Conservation (phyloP, 2,329 filamentous ascomycete species). For the Aspergillus aculeatus region DNA sequence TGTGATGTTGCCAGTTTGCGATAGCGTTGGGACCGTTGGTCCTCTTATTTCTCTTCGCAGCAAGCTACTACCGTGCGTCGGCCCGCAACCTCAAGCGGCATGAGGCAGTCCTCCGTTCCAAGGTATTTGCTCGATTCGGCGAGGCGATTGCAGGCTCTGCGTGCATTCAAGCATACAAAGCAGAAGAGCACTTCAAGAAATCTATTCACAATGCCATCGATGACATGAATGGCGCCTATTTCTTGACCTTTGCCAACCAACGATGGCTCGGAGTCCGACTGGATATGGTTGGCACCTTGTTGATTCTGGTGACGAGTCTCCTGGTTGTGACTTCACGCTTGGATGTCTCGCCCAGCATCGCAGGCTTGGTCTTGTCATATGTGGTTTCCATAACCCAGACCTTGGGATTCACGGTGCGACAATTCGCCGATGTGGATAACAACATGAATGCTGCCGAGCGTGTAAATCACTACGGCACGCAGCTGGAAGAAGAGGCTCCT, state of each 20-base stretch:
- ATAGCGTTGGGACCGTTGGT: conserved; percentile 69
- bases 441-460: conserved; percentile 97
- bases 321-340: conserved; percentile 90
- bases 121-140: conserved; percentile 85
- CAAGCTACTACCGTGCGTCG: conserved; percentile 85
- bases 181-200: conserved; percentile 70
- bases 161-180: conserved; percentile 84
- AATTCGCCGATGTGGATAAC: conserved; percentile 94
- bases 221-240: conserved; percentile 92
- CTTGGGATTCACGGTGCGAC: conserved; percentile 92
- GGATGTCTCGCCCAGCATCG: conserved; percentile 77
- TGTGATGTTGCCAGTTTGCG: conserved; percentile 53
- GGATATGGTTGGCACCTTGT: conserved; percentile 75
- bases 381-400: conserved; percentile 91
- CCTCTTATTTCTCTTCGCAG: conserved; percentile 74
- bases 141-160: conserved; percentile 76
- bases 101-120: conserved; percentile 82
- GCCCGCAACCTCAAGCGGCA: conserved; percentile 93
- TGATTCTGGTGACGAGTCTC: conserved; percentile 86
- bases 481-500: conserved; percentile 86
- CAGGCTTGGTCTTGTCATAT: conserved; percentile 86
- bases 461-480: conserved; percentile 81
- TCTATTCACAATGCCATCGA: conserved; percentile 75
- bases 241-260: conserved; percentile 92
- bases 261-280: conserved; percentile 85